These are phyloP conservation scores for Micromonas commoda DNA, from an alignment of 139 green algal species.

Conservation along the genomic window DNA sequence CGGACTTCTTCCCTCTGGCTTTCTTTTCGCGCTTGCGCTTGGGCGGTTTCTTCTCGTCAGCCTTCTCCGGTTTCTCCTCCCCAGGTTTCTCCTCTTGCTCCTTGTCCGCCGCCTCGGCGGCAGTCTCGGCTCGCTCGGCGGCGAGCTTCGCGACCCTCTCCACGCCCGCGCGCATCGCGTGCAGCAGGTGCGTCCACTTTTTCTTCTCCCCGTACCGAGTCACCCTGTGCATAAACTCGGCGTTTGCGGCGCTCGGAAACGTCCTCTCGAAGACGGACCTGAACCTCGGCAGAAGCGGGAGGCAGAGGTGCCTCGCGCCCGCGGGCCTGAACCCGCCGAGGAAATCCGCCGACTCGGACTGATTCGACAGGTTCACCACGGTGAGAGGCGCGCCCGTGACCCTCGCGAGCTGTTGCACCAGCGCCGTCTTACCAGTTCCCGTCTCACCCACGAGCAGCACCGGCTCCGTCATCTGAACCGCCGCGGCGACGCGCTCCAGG, in stretches of 20 bases:
- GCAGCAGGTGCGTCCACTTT: constrained; percentile 80
- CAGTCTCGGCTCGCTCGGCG: not conserved
- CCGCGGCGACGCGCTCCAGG: constrained; percentile 78
- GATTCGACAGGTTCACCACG: constrained; percentile 94
- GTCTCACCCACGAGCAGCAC: constrained; percentile 98
- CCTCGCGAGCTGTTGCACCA: constrained; percentile 55
- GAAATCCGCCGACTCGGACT: constrained; percentile 90
- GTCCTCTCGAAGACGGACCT: not conserved
- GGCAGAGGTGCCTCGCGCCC: constrained; percentile 32
- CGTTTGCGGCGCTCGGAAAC: constrained; percentile 25
- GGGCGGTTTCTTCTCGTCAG: not conserved
- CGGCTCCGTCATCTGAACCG: constrained; percentile 62
- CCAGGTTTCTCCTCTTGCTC: not conserved
- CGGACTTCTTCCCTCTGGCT: not conserved
- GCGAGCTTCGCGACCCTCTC: constrained; percentile 23
- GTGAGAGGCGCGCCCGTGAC: constrained; percentile 57
- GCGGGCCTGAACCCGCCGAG: constrained; percentile 90
- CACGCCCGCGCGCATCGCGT: constrained; percentile 68
- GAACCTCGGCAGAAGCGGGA: constrained; percentile 35
- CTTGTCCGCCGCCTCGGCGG: not conserved
- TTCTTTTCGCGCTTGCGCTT: not conserved
- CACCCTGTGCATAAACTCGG: constrained; percentile 35
- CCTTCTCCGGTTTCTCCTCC: not conserved
- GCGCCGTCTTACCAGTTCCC: constrained; percentile 92
- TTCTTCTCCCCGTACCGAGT: constrained; percentile 45